A percentile compares a stretch with the other conserved stretches of the same genome.
Evolutionary conservation across 1,139 yeast species (phyloP).

Genomic region (Yamadazyma spencermartinsiae): DNA sequence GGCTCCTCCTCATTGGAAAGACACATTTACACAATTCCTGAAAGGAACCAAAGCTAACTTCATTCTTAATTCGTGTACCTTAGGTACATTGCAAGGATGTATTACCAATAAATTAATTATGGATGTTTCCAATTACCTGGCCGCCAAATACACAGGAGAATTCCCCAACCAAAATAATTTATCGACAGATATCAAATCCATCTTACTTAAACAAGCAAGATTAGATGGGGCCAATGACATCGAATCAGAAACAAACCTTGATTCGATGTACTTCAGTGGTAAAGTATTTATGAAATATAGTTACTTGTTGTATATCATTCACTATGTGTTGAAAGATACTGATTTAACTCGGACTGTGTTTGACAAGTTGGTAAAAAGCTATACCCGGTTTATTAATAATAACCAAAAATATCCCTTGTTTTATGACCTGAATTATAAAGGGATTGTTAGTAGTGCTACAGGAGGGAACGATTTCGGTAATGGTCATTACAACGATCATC

Average conservation of each 20-base stretch:
- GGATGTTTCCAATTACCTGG: constrained; percentile 12
- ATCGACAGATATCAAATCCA: constrained; percentile 29
- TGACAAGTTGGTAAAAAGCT: constrained; percentile 50
- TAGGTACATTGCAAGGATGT: constrained; percentile 61
- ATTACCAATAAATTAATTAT: constrained; percentile 47
- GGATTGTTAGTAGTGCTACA: constrained; percentile 59
- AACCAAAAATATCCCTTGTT: constrained; percentile 54
- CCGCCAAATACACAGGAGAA: neutral
- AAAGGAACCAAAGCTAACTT: constrained; percentile 41
- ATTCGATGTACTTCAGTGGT: constrained; percentile 59
- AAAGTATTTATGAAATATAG: constrained; percentile 67
- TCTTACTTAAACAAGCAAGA: constrained; percentile 24
- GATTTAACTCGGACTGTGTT: constrained; percentile 40
- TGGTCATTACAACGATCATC: constrained; percentile 63
- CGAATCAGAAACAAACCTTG: constrained; percentile 43
- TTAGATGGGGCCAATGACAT: constrained; percentile 47
- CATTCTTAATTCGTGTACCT: constrained; percentile 51
- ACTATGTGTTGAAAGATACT: constrained; percentile 48
- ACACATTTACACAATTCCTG: constrained; percentile 41
- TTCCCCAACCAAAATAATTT: constrained; percentile 12
- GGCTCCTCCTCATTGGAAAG: constrained; percentile 67
- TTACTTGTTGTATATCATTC: constrained; percentile 56
- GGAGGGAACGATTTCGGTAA: constrained; percentile 58
- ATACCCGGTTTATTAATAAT: constrained; percentile 53
- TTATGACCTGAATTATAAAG: constrained; percentile 64